Base-by-base conservation (phyloP, 108 stramenopile genomes). In the Skeletonema marinoi region DNA sequence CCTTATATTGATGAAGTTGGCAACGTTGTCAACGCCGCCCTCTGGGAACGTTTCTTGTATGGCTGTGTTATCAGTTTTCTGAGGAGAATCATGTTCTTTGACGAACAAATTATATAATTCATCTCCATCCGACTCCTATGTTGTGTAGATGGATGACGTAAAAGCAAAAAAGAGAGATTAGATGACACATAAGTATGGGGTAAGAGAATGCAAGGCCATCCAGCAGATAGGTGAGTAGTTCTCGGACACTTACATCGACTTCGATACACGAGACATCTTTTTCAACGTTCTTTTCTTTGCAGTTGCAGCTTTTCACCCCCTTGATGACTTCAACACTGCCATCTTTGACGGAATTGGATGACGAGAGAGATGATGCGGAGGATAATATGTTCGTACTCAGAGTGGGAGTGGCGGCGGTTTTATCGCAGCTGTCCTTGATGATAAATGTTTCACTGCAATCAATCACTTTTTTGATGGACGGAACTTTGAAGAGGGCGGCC, bases 1-100 rank as follows among this genome's bases (percentile, higher is more conserved):
- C 36, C 66, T 36, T 10, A 82, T 39, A 35, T 77, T 72, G 66
- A 82, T 48, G 59, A 68, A 82, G 44, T 77, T 73, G 17, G 75
- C 75, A 11, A 56, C 25, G 54, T 56, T 29, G 6, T 56, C 54
- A 1, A 25, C 25, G 25, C 8, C 25, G 14, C 17, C 9, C 25
- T 21, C 25, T 9, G n/a, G 25, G 7, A 56, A 3, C 29, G 25
- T 25, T 17, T n/a, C 7, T 56, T 4, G 54, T 7, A 25, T 2
- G 6, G 21, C 4, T 25, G 25, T 25, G 25, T 25, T 25, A 50
- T 12, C 14, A 4, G 16, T n/a, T 12, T n/a, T 19, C n/a, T 16
- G 44, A 46, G 54, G 19, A 56, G 54, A 6, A 29, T 56, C 21
- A 29, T 25, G 54, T 29, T 29, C 25, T n/a, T 56, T 56, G n/a